These are phyloP conservation scores for Vigna nakashimae DNA, from an alignment of 306 rosid species.

Conservation along the genomic window DNA sequence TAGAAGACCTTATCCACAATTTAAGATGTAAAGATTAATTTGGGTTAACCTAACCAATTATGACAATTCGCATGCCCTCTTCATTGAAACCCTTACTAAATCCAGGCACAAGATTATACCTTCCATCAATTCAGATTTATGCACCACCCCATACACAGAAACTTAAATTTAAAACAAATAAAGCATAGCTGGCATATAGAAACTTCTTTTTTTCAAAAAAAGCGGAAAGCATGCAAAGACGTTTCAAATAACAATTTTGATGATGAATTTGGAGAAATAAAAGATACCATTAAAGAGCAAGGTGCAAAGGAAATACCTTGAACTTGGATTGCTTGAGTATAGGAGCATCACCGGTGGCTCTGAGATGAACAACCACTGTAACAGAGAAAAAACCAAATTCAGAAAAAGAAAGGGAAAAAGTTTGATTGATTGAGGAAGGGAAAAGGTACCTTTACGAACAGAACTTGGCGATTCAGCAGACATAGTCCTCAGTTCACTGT, in stretches of 20 bases:
- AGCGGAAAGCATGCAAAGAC: neutral
- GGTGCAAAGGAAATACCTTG: constrained; percentile 60
- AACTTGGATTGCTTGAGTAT: constrained; percentile 93
- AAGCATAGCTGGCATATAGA: neutral
- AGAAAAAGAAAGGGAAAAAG: neutral
- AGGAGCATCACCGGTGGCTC: constrained; percentile 99
- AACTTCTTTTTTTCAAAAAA: neutral
- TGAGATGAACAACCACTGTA: constrained; percentile 92
- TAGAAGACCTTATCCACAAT: neutral
- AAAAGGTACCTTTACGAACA: constrained; percentile 67
- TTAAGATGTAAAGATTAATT: neutral
- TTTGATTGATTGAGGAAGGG: constrained; percentile 6
- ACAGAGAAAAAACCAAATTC: constrained; percentile 39
- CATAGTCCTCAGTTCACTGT: constrained; percentile 47
- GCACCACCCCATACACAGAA: neutral
- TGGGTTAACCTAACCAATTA: constrained; percentile 11
- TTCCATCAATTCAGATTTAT: neutral
- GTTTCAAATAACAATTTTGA: constrained; percentile 14
- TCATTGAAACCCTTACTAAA: neutral
- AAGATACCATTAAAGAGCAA: constrained; percentile 6
- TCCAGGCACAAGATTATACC: neutral
- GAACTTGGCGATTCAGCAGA: constrained; percentile 69
- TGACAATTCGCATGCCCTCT: neutral
- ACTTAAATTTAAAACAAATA: constrained; percentile 13
- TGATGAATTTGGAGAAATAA: constrained; percentile 6